phyloP scores from a whole-genome alignment of 305 asterid genomes.

The Fraxinus nigra region DNA sequence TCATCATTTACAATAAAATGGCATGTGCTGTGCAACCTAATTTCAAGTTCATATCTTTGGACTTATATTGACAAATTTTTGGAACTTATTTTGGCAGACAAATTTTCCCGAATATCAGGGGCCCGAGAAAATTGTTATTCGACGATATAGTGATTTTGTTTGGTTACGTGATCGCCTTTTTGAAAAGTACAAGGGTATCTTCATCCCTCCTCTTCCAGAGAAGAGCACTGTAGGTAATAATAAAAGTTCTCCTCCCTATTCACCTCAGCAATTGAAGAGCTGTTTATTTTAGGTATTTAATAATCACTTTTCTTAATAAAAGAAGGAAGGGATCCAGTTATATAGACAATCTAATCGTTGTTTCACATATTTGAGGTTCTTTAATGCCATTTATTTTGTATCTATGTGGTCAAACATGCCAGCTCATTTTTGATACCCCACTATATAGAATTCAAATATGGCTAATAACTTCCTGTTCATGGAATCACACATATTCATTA shows the following conservation, averaged over 20 bases:
- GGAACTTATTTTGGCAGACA: conserved; percentile 53
- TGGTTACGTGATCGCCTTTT: conserved; percentile 92
- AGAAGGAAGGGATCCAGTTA: not conserved
- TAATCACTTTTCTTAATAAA: not conserved
- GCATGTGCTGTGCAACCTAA: not conserved
- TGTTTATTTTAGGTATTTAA: not conserved
- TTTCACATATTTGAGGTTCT: not conserved
- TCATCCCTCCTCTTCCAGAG: conserved; percentile 99
- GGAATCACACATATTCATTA: not conserved
- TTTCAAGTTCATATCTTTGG: not conserved
- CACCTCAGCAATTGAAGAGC: conserved; percentile 15
- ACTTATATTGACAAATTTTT: conserved; percentile 10
- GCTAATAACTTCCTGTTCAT: not conserved
- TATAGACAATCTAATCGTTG: not conserved
- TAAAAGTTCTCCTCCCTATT: conserved; percentile 2
- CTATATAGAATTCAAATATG: not conserved
- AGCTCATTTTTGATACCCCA: not conserved
- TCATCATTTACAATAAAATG: not conserved
- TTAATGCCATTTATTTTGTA: not conserved
- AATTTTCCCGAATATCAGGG: conserved; percentile 83
- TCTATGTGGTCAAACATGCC: not conserved
- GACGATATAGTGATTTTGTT: conserved; percentile 90
- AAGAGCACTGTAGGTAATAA: conserved; percentile 95
- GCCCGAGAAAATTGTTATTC: conserved; percentile 88
- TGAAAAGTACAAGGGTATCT: conserved; percentile 89